Conservation (phyloP, 2,329 filamentous ascomycete species). For the Furcasterigmium furcatum region DNA sequence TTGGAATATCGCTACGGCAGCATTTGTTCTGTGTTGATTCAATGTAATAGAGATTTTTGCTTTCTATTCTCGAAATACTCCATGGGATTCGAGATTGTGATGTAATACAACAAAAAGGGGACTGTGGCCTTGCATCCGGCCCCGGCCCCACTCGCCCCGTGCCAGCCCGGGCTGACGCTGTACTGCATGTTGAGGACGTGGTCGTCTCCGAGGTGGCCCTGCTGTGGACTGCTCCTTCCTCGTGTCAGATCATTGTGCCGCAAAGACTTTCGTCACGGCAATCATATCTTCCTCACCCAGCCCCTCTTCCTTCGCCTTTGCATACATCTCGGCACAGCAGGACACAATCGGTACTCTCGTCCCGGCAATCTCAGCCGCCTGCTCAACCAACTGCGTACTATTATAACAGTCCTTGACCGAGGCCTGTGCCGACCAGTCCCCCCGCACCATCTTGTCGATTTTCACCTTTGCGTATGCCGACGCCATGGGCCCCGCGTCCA, state of each 20-base stretch:
- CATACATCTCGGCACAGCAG: conserved; percentile 16
- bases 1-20: too few species aligned
- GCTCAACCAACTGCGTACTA: conserved; percentile 20
- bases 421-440: conserved; percentile 25
- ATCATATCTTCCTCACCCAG: conserved; percentile 24
- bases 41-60: too few species aligned
- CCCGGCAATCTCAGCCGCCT: conserved; percentile 13
- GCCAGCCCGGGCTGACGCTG: conserved; percentile 31
- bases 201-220: conserved; percentile 27
- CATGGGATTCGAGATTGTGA: too few species aligned
- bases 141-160: too few species aligned
- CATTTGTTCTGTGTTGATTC: too few species aligned
- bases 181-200: conserved; percentile 38
- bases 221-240: too few species aligned
- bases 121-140: too few species aligned
- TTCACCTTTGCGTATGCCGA: conserved; percentile 25
- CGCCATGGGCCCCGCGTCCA: conserved; percentile 24
- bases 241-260: too few species aligned
- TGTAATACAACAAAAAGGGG: too few species aligned
- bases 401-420: conserved; percentile 25
- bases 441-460: conserved; percentile 20
- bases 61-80: too few species aligned
- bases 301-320: conserved; percentile 17
- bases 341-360: conserved; percentile 16
- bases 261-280: conserved; percentile 17